Evolutionary conservation across 2,329 filamentous ascomycete species (phyloP).

Genomic region (Fusarium sp.): DNA sequence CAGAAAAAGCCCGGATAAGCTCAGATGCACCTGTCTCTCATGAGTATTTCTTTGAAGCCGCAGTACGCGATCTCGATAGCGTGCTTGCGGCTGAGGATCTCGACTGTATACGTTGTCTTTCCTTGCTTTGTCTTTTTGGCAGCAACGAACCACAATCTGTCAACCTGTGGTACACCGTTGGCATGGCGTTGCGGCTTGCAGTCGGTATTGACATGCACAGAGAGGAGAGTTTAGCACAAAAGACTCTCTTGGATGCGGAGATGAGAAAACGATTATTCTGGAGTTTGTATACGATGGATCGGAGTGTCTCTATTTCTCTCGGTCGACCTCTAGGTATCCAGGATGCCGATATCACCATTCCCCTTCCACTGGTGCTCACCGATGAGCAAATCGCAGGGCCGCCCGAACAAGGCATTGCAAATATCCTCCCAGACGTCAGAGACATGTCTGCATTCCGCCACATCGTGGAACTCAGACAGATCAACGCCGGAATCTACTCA

Average conservation of each 20-base stretch:
- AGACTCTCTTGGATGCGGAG: constrained; percentile 33
- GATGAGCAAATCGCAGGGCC: constrained; percentile 33
- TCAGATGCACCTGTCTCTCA: constrained; percentile 25
- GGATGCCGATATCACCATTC: constrained; percentile 41
- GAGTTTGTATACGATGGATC: constrained; percentile 43
- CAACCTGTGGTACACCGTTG: constrained; percentile 44
- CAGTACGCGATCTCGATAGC: constrained; percentile 27
- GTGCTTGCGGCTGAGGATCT: constrained; percentile 39
- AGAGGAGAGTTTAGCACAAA: constrained; percentile 29
- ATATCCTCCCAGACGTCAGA: constrained; percentile 32
- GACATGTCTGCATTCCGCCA: constrained; percentile 44
- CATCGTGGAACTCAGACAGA: constrained; percentile 35
- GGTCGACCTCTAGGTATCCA: constrained; percentile 38
- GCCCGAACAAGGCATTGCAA: constrained; percentile 29
- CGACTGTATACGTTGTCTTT: constrained; percentile 38
- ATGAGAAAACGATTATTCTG: constrained; percentile 43
- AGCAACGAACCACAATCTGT: constrained; percentile 44
- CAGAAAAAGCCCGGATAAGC: constrained; percentile 33
- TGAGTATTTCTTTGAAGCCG: constrained; percentile 39
- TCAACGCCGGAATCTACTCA: constrained; percentile 40
- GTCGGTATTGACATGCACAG: constrained; percentile 43
- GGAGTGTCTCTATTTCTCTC: constrained; percentile 40
- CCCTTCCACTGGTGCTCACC: constrained; percentile 29
- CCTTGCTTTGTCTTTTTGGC: constrained; percentile 39
- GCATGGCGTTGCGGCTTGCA: constrained; percentile 39